Evolutionary conservation across 768 basidiomycete species (phyloP), one percentile per base, ranked within the genome.

Genomic region (Mycena olivaceomarginata): DNA sequence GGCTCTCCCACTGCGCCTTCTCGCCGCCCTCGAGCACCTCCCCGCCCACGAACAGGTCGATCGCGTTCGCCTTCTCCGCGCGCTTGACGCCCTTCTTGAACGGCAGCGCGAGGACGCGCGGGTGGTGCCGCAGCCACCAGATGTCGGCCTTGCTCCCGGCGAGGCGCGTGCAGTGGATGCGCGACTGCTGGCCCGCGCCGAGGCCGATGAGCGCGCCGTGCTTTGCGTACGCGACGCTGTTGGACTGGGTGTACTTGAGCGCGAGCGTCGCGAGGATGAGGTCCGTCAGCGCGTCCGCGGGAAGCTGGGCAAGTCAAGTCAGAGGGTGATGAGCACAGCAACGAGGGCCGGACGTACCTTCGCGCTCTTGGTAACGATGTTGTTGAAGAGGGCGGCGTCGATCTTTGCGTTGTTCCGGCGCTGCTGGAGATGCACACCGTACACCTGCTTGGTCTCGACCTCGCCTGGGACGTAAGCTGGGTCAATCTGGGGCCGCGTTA

Each of bases 61-160:
- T 99, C 48, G 97, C 98, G 86, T 99, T 99, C 43, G 98, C 97
- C 86, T 98, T 99, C 82, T 99, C 98, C 1, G 98, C 97, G 67
- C 98, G 94, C 90, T 99, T 99, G 80, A 96, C 94, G 57, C 98
- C 98, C 83, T 97, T 97, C 85, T 98, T 99, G 92, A 99, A 99
- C 2, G 98, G 96, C 31, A 99, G 92, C 5, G 91, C 89, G 77
- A 99, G 94, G 59, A 98, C 98, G 62, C 95, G 94, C 1, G 98
- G 94, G 87, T 99, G 97, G 88, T 99, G 97, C 15, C 98, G 94
- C 71, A 99, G 91, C 98, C 98, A 99, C 98, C 98, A 99, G 79
- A 97, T 91, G 87, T 99, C 98, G n/a, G 98, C 97, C 87, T 99
- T 99, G 67, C 94, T 92, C 4, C 98, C 98, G 4, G 98, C 98